Evolutionary conservation across 73 alveolate genomes (phyloP).

Genomic region (Tetrahymena thermophila): DNA sequence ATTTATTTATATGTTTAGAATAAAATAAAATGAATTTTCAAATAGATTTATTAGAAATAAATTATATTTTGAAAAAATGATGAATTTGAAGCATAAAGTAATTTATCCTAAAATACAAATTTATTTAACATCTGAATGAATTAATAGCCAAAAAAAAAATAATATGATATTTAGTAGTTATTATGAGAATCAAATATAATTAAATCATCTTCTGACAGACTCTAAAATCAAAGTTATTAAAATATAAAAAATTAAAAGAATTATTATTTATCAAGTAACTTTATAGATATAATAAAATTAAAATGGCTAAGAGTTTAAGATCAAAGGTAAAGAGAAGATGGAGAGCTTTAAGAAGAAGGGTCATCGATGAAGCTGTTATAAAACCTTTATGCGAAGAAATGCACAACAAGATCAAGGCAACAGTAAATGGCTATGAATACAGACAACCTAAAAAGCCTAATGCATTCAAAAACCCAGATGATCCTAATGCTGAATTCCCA

Average conservation of each 20-base stretch:
- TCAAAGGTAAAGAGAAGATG: conserved; percentile 47
- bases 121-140: background rate
- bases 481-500: conserved; percentile 33
- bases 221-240: background rate
- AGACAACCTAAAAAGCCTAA: conserved; percentile 11
- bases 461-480: conserved; percentile 27
- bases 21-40: background rate
- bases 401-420: conserved; percentile 24
- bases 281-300: background rate
- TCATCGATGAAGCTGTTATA: conserved; percentile 5
- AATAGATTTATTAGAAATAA: background rate
- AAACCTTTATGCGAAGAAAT: conserved; percentile 6
- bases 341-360: conserved; percentile 33
- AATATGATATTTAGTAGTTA: background rate
- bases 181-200: background rate
- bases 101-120: background rate
- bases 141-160: background rate
- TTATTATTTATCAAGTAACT: background rate
- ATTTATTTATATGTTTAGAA: background rate
- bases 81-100: background rate
- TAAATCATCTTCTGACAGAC: background rate
- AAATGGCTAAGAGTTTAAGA: conserved; percentile 43
- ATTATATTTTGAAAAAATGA: background rate
- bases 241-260: background rate
- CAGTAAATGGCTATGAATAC: conserved; percentile 13